A percentile compares a stretch with the other conserved stretches of the same genome.
These are phyloP conservation scores for Torulaspora maleeae DNA, from an alignment of 805 yeast species.

Conservation along the genomic window DNA sequence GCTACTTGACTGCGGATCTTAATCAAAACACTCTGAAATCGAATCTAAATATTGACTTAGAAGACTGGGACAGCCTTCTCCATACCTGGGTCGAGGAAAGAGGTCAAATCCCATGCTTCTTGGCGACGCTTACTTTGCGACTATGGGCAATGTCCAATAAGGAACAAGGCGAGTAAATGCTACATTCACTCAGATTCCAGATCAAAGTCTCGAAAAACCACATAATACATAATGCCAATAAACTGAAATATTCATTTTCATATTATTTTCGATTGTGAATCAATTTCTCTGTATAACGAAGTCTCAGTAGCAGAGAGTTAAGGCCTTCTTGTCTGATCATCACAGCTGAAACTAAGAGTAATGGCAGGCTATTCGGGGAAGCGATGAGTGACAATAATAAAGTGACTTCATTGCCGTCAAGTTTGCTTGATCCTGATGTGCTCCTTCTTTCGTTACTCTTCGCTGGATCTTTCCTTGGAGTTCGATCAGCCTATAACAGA, in stretches of 20 bases:
- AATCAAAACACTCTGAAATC: conserved; percentile 52
- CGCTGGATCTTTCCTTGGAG: conserved; percentile 40
- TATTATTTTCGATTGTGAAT: no score
- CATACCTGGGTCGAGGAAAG: conserved; percentile 64
- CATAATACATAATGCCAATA: background rate
- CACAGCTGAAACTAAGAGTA: background rate
- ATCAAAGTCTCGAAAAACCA: background rate
- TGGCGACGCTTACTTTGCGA: conserved; percentile 68
- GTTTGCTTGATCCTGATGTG: conserved; percentile 11
- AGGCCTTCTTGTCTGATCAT: background rate
- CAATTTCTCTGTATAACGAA: no score
- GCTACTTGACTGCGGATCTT: conserved; percentile 54
- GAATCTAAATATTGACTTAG: conserved; percentile 27
- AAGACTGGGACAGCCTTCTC: conserved; percentile 48
- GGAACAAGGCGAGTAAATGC: background rate
- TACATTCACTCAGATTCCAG: background rate
- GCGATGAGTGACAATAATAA: conserved; percentile 11
- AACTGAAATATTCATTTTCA: background rate
- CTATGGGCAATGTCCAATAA: conserved; percentile 44
- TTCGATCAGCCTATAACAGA: conserved; percentile 42
- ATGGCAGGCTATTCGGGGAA: background rate
- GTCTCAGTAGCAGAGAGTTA: no score
- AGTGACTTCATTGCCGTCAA: conserved; percentile 2
- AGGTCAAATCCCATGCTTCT: conserved; percentile 68
- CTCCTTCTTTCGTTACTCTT: conserved; percentile 32